These are phyloP conservation scores for Colletotrichum sp. DNA, from an alignment of 2,329 filamentous ascomycete species.

Conservation along the genomic window DNA sequence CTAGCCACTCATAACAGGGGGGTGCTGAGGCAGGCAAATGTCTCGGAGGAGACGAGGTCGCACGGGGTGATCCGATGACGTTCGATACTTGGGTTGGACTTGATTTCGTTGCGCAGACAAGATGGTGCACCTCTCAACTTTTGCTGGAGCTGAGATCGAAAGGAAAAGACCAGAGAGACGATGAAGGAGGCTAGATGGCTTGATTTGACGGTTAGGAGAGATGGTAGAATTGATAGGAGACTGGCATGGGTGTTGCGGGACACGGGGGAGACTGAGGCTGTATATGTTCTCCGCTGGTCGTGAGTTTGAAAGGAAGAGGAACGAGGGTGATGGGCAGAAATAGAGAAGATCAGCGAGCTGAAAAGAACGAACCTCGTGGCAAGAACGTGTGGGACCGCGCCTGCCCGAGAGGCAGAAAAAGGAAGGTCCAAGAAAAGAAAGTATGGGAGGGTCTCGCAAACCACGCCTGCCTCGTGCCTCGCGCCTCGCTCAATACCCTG, in stretches of 20 bases:
- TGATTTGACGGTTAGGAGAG: background rate
- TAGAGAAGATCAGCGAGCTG: background rate
- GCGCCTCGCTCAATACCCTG: background rate
- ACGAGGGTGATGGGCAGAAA: background rate
- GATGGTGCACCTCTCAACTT: background rate
- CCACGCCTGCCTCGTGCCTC: background rate
- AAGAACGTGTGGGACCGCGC: slow-evolving; percentile 7
- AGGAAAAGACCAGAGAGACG: background rate
- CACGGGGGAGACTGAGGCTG: background rate
- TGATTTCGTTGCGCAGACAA: background rate
- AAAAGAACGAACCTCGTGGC: slow-evolving; percentile 6
- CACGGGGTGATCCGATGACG: background rate
- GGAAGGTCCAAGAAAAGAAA: background rate
- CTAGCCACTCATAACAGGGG: background rate
- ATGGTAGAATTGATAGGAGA: background rate
- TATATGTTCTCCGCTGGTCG: background rate
- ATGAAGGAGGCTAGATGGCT: background rate
- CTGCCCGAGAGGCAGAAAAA: background rate
- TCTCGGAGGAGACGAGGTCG: background rate
- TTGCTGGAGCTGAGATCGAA: background rate
- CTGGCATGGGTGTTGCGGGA: background rate
- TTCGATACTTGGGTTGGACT: background rate
- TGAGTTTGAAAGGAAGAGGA: background rate
- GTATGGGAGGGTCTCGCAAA: background rate
- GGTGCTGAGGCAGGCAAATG: background rate